Conservation (phyloP, 2,329 filamentous ascomycete species). For the Akanthomyces lecanii region DNA sequence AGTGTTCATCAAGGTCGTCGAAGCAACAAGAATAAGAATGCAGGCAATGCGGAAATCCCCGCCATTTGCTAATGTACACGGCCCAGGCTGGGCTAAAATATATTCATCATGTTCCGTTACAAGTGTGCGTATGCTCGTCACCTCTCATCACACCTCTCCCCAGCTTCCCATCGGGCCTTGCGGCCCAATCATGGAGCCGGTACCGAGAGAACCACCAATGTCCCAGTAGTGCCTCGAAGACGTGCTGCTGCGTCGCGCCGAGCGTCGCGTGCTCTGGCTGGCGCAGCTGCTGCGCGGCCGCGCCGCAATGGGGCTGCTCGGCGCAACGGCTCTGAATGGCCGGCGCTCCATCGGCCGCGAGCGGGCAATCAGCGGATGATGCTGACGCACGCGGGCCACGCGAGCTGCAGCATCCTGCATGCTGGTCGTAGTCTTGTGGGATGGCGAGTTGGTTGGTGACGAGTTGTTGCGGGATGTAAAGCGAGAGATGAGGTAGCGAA, state of each 20-base stretch:
- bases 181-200: constrained; percentile 64
- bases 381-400: constrained; percentile 77
- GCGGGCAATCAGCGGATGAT: constrained; percentile 77
- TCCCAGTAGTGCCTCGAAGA: constrained; percentile 91
- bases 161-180: constrained; percentile 69
- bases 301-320: constrained; percentile 44
- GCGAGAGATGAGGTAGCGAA: constrained; percentile 75
- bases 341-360: constrained; percentile 49
- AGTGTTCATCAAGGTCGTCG: neutral
- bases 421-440: constrained; percentile 44
- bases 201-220: constrained; percentile 74
- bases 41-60: neutral
- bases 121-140: neutral
- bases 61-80: constrained; percentile 4
- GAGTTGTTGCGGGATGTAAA: constrained; percentile 54
- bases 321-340: constrained; percentile 50
- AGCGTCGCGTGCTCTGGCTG: constrained; percentile 79
- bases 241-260: constrained; percentile 60
- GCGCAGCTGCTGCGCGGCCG: constrained; percentile 67
- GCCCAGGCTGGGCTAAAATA: neutral
- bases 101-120: neutral
- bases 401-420: constrained; percentile 67
- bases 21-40: neutral
- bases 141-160: constrained; percentile 60
- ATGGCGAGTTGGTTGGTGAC: constrained; percentile 22